Conservation (phyloP, 2,329 filamentous ascomycete genomes). For the Arthroderma sp. region DNA sequence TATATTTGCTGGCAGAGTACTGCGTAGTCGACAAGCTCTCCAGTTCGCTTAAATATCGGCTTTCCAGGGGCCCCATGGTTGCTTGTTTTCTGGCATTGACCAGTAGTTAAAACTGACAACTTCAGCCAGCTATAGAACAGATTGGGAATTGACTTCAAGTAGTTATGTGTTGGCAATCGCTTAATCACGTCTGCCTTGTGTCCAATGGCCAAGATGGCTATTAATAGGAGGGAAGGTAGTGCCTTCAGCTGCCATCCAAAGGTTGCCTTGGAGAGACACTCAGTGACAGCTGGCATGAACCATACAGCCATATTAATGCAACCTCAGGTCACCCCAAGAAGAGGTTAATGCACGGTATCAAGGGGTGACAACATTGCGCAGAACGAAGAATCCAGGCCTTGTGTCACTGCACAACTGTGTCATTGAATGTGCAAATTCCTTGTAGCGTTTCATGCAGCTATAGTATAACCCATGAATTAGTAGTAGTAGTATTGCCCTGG, state of each 20-base stretch:
- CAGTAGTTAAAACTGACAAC: conserved; percentile 1
- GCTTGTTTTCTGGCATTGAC: not conserved
- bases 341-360: not conserved
- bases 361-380: too few relatives aligned
- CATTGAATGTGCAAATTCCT: not conserved
- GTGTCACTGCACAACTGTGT: not conserved
- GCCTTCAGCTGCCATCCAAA: not conserved
- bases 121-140: not conserved
- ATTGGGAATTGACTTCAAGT: not conserved
- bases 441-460: not conserved
- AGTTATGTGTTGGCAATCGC: not conserved
- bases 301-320: not conserved
- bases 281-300: not conserved
- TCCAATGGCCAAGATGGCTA: not conserved
- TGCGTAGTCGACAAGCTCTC: not conserved
- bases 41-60: not conserved
- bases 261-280: not conserved
- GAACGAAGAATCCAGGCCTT: too few relatives aligned
- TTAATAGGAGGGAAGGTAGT: conserved; percentile 1
- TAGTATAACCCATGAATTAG: not conserved
- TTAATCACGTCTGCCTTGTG: not conserved
- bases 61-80: not conserved
- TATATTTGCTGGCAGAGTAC: too few relatives aligned
- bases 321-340: not conserved
- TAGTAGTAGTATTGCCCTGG: not conserved